Base-by-base conservation (phyloP, 2,329 filamentous ascomycete species). In the Talaromyces rugulosus region DNA sequence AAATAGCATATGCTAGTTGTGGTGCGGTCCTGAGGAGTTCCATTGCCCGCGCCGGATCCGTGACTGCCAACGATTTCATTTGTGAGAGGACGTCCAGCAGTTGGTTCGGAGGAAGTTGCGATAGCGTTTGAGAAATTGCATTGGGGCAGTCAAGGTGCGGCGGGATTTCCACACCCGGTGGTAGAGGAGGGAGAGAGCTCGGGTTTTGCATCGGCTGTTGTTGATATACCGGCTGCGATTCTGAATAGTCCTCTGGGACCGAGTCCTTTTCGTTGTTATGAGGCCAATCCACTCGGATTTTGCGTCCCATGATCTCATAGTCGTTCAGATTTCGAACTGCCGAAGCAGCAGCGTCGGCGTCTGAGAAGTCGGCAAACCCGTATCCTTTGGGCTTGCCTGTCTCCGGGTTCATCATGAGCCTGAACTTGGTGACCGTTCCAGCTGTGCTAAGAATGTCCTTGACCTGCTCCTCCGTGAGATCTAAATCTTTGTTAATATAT, bases 311-410 rank as follows among this genome's bases (percentile, higher is more conserved):
- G 72, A 97, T 88, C 75, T 98, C 94, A 78, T 92, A 89, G 75
- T 96, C 92, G 79, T 98, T 96, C 58, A 98, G 81, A 74, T 99
- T 98, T 68, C 94, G 89, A 55, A 98, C 94, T 2, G 95, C 95
- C 2, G 92, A 96, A 42, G 94, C 92, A 34, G 95, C 95, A 30
- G 92, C 83, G 85, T 96, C 94, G 63, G 91, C 88, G 72, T 98
- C 95, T 60, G 92, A 90, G 73, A 96, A 99, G 75, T 98, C 94
- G 71, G 93, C 91, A 71, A 98, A 99, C 40, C 95, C 95, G 74
- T 96, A 99, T 18, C 95, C 95, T 77, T 97, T 98, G 0, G 95
- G 93, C 61, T 92, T 88, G 50, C 94, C 93, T 2, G 93, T 97
- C 72, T 98, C 94, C 59, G 92, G 90, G 79, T 98, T 96, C 77